phyloP scores from a whole-genome alignment of 2,329 filamentous ascomycete genomes.

The Penicillium sp. region DNA sequence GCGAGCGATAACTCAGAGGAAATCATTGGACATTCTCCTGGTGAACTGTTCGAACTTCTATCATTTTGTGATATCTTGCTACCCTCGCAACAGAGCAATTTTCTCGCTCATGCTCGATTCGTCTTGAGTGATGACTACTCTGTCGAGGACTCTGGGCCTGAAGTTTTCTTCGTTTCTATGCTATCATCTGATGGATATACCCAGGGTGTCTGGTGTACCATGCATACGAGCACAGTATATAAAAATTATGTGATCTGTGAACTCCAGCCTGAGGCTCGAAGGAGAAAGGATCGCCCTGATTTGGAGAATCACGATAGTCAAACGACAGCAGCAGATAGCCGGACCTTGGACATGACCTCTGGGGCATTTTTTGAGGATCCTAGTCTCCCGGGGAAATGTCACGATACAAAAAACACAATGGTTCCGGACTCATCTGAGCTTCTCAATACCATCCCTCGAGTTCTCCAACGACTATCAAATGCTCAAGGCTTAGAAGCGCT shows the following conservation, averaged over 20 bases:
- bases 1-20: conserved; percentile 74
- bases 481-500: conserved; percentile 69
- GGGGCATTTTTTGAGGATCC: not conserved
- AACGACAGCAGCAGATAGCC: not conserved
- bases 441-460: conserved; percentile 85
- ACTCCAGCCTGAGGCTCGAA: conserved; percentile 69
- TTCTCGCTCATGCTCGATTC: conserved; percentile 80
- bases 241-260: conserved; percentile 76
- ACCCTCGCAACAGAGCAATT: conserved; percentile 73
- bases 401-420: not conserved
- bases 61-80: conserved; percentile 81
- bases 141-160: conserved; percentile 69
- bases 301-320: not conserved
- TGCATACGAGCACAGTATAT: conserved; percentile 69
- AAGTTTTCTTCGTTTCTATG: conserved; percentile 76
- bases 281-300: not conserved
- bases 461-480: conserved; percentile 76
- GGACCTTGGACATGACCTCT: not conserved
- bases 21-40: conserved; percentile 71
- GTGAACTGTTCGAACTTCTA: conserved; percentile 67
- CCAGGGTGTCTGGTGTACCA: conserved; percentile 78
- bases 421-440: conserved; percentile 55
- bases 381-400: not conserved
- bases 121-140: conserved; percentile 76
- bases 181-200: conserved; percentile 53